phyloP scores from a whole-genome alignment of 164 flowering plant species.

The Liquidambar formosana region DNA sequence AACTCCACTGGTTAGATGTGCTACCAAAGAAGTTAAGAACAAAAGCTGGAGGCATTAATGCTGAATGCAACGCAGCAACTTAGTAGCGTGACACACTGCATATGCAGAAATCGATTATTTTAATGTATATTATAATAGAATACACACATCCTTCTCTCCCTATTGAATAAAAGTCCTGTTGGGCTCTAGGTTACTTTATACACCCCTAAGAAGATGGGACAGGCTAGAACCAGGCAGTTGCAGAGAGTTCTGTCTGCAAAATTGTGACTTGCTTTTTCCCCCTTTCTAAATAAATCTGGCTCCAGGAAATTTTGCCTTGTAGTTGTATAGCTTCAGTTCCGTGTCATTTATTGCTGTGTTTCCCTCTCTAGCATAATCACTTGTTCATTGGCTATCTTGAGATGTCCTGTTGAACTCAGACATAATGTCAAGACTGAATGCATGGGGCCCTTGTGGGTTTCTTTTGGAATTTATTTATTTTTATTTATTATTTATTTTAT shows the following conservation, averaged over 20 bases:
- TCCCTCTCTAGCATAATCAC: not conserved
- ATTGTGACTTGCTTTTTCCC: not conserved
- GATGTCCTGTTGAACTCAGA: no score
- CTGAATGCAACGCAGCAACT: not conserved
- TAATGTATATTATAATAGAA: no score
- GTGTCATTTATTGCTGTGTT: no score
- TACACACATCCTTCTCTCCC: not conserved
- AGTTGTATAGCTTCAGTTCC: not conserved
- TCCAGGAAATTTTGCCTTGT: not conserved
- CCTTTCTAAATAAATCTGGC: not conserved
- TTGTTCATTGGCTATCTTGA: not conserved
- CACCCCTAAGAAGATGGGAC: not conserved
- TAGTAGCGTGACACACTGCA: not conserved
- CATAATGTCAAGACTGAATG: no score
- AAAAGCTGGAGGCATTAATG: no score
- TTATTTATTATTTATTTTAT: not conserved
- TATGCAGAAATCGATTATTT: not conserved
- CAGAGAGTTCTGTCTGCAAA: not conserved
- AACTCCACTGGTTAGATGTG: not conserved
- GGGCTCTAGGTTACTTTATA: not conserved
- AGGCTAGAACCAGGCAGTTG: not conserved
- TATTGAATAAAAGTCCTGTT: not conserved
- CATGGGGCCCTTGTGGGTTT: no score
- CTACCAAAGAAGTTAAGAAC: no score
- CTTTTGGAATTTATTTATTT: no score